Conservation (phyloP, 129 eudicot genomes). For the Arctium minus region DNA sequence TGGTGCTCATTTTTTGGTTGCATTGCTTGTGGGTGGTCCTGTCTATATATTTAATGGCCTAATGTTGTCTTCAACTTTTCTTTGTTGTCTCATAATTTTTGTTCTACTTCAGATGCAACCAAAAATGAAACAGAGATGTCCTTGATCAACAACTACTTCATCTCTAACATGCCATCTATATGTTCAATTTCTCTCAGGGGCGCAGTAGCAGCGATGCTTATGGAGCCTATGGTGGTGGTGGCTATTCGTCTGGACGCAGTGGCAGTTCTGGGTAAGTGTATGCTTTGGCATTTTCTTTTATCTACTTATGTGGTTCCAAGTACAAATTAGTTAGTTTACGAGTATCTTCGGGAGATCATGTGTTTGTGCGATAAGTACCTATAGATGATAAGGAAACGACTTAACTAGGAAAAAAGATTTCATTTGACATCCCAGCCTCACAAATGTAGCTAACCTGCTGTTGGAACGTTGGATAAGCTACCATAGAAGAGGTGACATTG, state of each 20-base stretch:
- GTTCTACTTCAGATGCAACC: not conserved
- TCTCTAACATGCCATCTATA: not conserved
- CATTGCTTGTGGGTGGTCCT: not conserved
- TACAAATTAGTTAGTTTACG: not conserved
- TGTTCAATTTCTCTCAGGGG: conserved; percentile 41
- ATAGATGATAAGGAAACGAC: not conserved
- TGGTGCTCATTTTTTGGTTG: not conserved
- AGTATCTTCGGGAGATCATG: not conserved
- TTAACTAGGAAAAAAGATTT: not conserved
- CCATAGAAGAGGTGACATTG: too few species aligned
- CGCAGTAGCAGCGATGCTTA: conserved; percentile 54
- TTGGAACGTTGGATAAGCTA: not conserved
- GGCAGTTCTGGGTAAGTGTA: conserved; percentile 73
- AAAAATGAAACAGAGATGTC: not conserved
- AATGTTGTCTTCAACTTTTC: not conserved
- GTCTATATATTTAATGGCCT: not conserved
- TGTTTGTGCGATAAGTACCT: not conserved
- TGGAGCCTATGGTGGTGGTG: conserved; percentile 80
- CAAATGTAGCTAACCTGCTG: not conserved
- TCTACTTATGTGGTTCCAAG: not conserved
- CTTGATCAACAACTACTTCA: not conserved
- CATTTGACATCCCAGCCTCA: not conserved
- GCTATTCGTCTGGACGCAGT: conserved; percentile 84
- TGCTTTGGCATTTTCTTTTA: not conserved
- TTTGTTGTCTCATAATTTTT: not conserved